These are phyloP conservation scores for Phialemonium atrogriseum DNA, from an alignment of 2,329 filamentous ascomycete genomes.

Conservation along the genomic window DNA sequence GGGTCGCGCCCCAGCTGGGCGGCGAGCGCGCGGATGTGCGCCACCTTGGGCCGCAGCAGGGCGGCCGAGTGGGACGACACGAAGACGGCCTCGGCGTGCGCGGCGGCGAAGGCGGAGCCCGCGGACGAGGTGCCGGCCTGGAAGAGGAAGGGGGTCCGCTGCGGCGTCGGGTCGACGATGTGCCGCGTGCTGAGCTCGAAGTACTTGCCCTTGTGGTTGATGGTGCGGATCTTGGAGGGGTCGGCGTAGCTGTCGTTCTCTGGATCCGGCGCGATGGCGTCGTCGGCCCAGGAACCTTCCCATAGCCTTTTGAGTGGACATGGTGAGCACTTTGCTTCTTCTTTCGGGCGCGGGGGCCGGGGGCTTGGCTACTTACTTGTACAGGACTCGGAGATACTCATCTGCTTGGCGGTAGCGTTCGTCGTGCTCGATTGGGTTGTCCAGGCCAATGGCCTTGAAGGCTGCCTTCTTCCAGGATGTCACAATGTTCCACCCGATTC, in stretches of 20 bases:
- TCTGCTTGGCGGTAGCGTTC: slow-evolving; percentile 43
- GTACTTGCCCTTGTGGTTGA: slow-evolving; percentile 44
- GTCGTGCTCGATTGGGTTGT: slow-evolving; percentile 45
- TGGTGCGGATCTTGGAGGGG: slow-evolving; percentile 41
- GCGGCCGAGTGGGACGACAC: slow-evolving; percentile 39
- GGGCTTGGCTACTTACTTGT: slow-evolving; percentile 35
- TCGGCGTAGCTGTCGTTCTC: slow-evolving; percentile 41
- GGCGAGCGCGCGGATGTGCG: slow-evolving; percentile 38
- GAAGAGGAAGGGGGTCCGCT: slow-evolving; percentile 41
- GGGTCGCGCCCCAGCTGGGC: slow-evolving; percentile 39
- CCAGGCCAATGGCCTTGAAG: slow-evolving; percentile 47
- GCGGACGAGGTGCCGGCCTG: slow-evolving; percentile 47
- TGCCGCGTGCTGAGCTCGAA: slow-evolving; percentile 26
- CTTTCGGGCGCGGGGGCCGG: too few species aligned
- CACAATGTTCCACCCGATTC: slow-evolving; percentile 61
- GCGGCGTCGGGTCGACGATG: slow-evolving; percentile 38
- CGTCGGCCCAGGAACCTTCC: slow-evolving; percentile 35
- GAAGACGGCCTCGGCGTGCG: slow-evolving; percentile 47
- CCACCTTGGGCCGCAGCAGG: slow-evolving; percentile 37
- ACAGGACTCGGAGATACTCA: slow-evolving; percentile 44
- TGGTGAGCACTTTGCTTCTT: too few species aligned
- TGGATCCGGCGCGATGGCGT: slow-evolving; percentile 35
- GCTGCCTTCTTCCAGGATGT: slow-evolving; percentile 53
- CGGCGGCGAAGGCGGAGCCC: slow-evolving; percentile 40
- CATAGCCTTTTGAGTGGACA: slow-evolving; percentile 26